Evolutionary conservation across 768 basidiomycete genomes (phyloP).

Genomic region (Pleurotus tuoliensis): DNA sequence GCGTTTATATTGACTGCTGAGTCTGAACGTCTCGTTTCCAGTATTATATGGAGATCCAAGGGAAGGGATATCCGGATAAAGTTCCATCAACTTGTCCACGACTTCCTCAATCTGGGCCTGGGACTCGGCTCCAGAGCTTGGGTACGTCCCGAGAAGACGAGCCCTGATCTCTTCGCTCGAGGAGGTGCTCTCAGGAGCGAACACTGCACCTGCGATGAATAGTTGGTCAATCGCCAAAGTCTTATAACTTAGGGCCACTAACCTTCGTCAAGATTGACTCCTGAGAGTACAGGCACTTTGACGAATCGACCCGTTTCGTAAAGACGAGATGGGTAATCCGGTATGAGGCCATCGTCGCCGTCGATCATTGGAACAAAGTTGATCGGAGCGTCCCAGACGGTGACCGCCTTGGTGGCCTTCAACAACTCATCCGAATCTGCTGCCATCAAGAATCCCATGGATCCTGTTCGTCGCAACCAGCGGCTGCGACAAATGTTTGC

Average conservation of each 20-base stretch:
- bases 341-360: conserved; percentile 33
- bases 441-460: neutral
- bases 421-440: neutral
- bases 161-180: conserved; percentile 21
- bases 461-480: neutral
- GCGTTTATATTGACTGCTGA: conserved; percentile 26
- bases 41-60: conserved; percentile 43
- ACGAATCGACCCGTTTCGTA: conserved; percentile 21
- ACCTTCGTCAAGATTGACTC: conserved; percentile 46
- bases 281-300: conserved; percentile 41
- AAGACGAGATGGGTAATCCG: conserved; percentile 33
- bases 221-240: neutral
- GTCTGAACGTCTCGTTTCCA: conserved; percentile 40
- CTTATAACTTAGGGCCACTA: neutral
- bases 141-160: conserved; percentile 20
- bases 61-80: conserved; percentile 39
- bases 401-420: neutral
- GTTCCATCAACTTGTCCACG: conserved; percentile 23
- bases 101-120: conserved; percentile 15
- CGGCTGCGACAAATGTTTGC: neutral
- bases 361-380: conserved; percentile 37
- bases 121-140: conserved; percentile 22
- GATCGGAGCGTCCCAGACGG: neutral
- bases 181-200: conserved; percentile 21
- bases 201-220: conserved; percentile 26